These are phyloP conservation scores for Pyronema domesticum DNA, from an alignment of 495 filamentous ascomycete genomes.

Conservation along the genomic window DNA sequence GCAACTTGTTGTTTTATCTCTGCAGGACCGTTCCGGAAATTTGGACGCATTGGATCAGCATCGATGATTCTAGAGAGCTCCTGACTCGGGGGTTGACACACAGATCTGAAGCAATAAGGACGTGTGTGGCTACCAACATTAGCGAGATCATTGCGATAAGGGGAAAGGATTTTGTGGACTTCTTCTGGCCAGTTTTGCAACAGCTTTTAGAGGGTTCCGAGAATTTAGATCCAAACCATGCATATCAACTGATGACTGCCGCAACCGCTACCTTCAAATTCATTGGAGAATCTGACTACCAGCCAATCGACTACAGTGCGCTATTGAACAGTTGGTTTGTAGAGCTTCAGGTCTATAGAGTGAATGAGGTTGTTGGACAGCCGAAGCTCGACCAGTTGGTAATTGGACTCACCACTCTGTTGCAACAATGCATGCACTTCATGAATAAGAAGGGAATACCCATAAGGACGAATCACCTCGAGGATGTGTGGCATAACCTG, in stretches of 20 bases:
- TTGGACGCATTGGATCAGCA: too few species aligned
- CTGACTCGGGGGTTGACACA: too few species aligned
- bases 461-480: constrained; percentile 7
- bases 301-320: constrained; percentile 13
- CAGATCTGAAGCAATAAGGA: too few species aligned
- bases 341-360: constrained; percentile 11
- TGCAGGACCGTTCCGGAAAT: too few species aligned
- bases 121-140: too few species aligned
- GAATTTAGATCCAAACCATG: constrained; percentile 28
- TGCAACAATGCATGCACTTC: constrained; percentile 11
- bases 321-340: constrained; percentile 17
- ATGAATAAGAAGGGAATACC: constrained; percentile 8
- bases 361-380: constrained; percentile 22
- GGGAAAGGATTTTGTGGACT: constrained; percentile 26
- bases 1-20: too few species aligned
- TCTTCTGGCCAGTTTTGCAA: constrained; percentile 37
- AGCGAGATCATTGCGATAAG: too few species aligned
- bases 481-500: constrained; percentile 12
- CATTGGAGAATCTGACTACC: constrained; percentile 9
- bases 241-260: constrained; percentile 37
- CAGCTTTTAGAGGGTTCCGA: constrained; percentile 15
- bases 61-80: too few species aligned
- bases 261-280: constrained; percentile 18
- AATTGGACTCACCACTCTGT: constrained; percentile 19
- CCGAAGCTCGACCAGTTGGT: constrained; percentile 22